These are phyloP conservation scores for Tricholoma matsutake DNA, from an alignment of 768 basidiomycete genomes.

Conservation along the genomic window DNA sequence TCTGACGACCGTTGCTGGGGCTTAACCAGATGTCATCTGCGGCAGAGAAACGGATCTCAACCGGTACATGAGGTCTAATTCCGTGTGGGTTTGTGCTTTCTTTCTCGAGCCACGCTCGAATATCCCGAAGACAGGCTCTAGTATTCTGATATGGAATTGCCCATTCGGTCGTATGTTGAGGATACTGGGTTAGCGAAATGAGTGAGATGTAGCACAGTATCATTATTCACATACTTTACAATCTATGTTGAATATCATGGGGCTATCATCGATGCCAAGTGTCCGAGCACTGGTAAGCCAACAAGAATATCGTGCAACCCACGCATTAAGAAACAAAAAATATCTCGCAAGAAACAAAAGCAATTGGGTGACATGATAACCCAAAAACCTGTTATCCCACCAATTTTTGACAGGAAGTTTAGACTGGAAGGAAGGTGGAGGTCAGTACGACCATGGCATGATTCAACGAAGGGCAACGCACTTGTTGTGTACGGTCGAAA, in stretches of 20 bases:
- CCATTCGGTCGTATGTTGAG: slow-evolving; percentile 95
- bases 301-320: slow-evolving; percentile 58
- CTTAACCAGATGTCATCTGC: slow-evolving; percentile 93
- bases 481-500: slow-evolving; percentile 75
- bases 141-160: slow-evolving; percentile 77
- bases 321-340: slow-evolving; percentile 57
- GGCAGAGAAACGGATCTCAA: slow-evolving; percentile 89
- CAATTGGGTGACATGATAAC: slow-evolving; percentile 79
- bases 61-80: slow-evolving; percentile 84
- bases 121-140: slow-evolving; percentile 61
- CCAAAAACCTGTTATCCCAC: slow-evolving; percentile 71
- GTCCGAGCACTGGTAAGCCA: slow-evolving; percentile 62
- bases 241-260: slow-evolving; percentile 89
- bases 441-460: slow-evolving; percentile 2
- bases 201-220: slow-evolving; percentile 1
- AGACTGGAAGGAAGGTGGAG: slow-evolving; percentile 38
- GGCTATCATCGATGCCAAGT: slow-evolving; percentile 71
- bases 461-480: slow-evolving; percentile 30
- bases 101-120: slow-evolving; percentile 66
- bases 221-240: slow-evolving; percentile 63
- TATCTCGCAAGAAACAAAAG: slow-evolving; percentile 76
- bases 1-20: slow-evolving; percentile 74
- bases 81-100: slow-evolving; percentile 70
- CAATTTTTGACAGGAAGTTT: slow-evolving; percentile 51
- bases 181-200: slow-evolving; percentile 50